Percentiles rank a stretch among this genome's conserved stretches.
Evolutionary conservation across 192 early-diverging fungal species (phyloP).

Genomic region (Coemansia sp.): DNA sequence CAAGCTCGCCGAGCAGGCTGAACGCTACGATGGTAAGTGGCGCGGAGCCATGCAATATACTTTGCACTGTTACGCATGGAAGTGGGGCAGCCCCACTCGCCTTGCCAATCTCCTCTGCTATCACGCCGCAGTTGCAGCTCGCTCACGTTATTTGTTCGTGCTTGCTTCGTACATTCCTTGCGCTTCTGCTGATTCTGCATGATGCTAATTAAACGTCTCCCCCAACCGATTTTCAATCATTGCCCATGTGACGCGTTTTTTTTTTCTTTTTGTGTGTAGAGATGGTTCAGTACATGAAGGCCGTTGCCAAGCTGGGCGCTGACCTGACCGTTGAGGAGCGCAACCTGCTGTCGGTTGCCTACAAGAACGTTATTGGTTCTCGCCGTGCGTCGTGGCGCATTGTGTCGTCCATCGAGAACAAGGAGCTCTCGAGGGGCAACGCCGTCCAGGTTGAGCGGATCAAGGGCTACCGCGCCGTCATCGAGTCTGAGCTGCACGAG

Average conservation of each 20-base stretch:
- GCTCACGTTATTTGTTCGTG: constrained; percentile 5
- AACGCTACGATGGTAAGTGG: constrained; percentile 94
- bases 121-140: background rate
- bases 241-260: constrained; percentile 23
- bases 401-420: constrained; percentile 98
- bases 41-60: constrained; percentile 13
- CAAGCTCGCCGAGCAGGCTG: constrained; percentile 98
- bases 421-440: constrained; percentile 96
- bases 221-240: constrained; percentile 18
- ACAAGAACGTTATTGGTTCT: constrained; percentile 99
- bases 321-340: constrained; percentile 98
- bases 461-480: constrained; percentile 91
- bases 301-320: constrained; percentile 79
- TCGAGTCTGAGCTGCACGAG: constrained; percentile 91
- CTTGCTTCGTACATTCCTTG: constrained; percentile 9
- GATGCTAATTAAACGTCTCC: background rate
- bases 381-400: constrained; percentile 99
- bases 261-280: constrained; percentile 56
- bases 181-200: constrained; percentile 4
- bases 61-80: background rate
- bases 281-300: constrained; percentile 88
- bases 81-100: background rate
- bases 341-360: constrained; percentile 97
- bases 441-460: constrained; percentile 86
- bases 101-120: constrained; percentile 8